These are phyloP conservation scores for Kwoniella mangroviensis DNA, from an alignment of 768 basidiomycete genomes.

Conservation along the genomic window DNA sequence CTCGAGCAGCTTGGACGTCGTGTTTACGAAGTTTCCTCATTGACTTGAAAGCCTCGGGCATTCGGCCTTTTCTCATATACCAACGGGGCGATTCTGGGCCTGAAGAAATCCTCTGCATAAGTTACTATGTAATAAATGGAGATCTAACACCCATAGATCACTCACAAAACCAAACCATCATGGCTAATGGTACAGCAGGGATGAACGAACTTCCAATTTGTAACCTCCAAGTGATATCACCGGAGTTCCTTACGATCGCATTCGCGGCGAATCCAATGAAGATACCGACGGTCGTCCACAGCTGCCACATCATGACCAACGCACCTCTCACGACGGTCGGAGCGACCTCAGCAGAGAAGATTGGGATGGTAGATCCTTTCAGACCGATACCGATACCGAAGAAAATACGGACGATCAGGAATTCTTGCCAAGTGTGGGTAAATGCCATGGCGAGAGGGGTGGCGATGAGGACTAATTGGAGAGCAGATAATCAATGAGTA, in stretches of 20 bases:
- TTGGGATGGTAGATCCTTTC: conserved; percentile 61
- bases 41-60: conserved; percentile 51
- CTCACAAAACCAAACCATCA: conserved; percentile 46
- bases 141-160: conserved; percentile 8
- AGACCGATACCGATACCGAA: conserved; percentile 48
- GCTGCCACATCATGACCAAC: conserved; percentile 78
- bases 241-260: conserved; percentile 43
- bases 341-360: conserved; percentile 74
- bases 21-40: conserved; percentile 52
- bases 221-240: conserved; percentile 56
- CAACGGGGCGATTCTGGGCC: conserved; percentile 49
- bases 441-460: conserved; percentile 51
- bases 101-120: conserved; percentile 38
- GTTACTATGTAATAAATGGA: too few species aligned
- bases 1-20: conserved; percentile 57
- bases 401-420: conserved; percentile 35
- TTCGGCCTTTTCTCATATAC: conserved; percentile 56
- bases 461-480: conserved; percentile 56
- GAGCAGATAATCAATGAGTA: too few species aligned
- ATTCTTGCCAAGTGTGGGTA: conserved; percentile 39
- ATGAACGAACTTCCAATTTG: conserved; percentile 54
- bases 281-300: conserved; percentile 59
- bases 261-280: conserved; percentile 56
- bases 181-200: conserved; percentile 31
- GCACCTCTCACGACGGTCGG: conserved; percentile 82